A percentile compares a stretch with the other conserved stretches of the same genome.
phyloP scores from a whole-genome alignment of 2,329 filamentous ascomycete species.

The Coniochaeta sp. region DNA sequence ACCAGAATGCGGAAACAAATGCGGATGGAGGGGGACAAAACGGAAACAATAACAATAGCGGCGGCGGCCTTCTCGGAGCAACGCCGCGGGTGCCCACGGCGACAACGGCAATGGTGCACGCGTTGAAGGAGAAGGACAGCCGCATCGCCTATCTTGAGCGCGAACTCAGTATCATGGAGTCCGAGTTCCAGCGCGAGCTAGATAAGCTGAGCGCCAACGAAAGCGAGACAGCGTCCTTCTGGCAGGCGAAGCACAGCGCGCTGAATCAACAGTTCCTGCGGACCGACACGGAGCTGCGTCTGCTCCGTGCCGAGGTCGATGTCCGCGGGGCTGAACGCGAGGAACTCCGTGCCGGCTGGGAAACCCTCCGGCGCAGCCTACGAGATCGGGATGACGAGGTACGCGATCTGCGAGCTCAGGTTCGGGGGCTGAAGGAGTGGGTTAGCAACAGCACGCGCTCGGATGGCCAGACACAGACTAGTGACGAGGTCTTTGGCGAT shows the following conservation, averaged over 20 bases:
- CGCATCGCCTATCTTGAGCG: conserved; percentile 44
- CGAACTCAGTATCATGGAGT: conserved; percentile 44
- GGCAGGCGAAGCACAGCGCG: conserved; percentile 47
- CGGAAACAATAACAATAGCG: neutral
- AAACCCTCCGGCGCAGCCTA: conserved; percentile 36
- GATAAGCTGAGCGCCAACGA: conserved; percentile 45
- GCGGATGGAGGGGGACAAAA: neutral
- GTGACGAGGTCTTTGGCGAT: conserved; percentile 60
- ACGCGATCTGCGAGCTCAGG: conserved; percentile 46
- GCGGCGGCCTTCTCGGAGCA: conserved; percentile 3
- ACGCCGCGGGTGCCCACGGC: conserved; percentile 2
- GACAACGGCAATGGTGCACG: conserved; percentile 13
- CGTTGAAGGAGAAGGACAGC: conserved; percentile 38
- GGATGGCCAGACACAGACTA: conserved; percentile 52
- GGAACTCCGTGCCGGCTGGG: conserved; percentile 42
- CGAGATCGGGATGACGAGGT: conserved; percentile 49
- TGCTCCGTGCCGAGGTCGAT: conserved; percentile 42
- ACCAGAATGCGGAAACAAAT: neutral
- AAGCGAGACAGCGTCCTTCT: conserved; percentile 47
- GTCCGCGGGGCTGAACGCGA: conserved; percentile 36
- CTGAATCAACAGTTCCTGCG: conserved; percentile 45
- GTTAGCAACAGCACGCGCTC: conserved; percentile 59
- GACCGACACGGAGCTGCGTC: conserved; percentile 43
- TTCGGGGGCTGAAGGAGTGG: conserved; percentile 62
- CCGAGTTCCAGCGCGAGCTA: conserved; percentile 45